Evolutionary conservation across 192 early-diverging fungal species (phyloP), one percentile per base, ranked within the genome.

Genomic region (Ambispora gerdemannii): DNA sequence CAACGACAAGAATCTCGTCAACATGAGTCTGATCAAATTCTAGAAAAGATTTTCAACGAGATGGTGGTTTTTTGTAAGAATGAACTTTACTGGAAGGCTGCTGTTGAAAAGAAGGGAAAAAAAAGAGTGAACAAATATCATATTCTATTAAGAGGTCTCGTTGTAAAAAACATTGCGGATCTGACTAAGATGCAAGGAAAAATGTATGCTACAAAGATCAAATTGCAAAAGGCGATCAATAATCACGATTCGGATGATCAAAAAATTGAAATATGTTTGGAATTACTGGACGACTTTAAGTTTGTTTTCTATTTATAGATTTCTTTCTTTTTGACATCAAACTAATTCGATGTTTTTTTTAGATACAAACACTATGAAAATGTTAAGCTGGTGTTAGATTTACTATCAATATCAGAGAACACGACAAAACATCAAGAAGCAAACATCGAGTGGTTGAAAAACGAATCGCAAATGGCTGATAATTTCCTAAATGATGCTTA

Each of bases 131-230:
- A 1, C 30, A 55, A 55, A 7, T 68, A 68, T 56, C 32, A 24
- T 68, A 68, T 68, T 22, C 66, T 68, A 20, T 55, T 68, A 33
- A 68, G 50, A 68, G 66, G 66, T 34, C 20, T 1, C 1, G n/a
- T 36, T 36, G 66, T 68, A 35, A 33, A 56, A 28, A 22, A 35
- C 4, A 68, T 68, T 8, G 52, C 36, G 50, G 3, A 68, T 0
- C 22, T 68, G 22, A 35, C 13, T 55, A 68, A 36, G 34, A 20
- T 68, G 66, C 50, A 56, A 28, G 20, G 20, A 2, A 53, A 22
- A 28, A 55, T 68, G 52, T 31, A 38, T 53, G 4, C 0, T 28
- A 68, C 13, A 19, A 68, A 36, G 31, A 55, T 35, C 24, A 27
- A 55, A 55, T 55, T 68, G 24, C 34, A 68, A 36, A 56, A 68